These are phyloP conservation scores for Fomitiporia mediterranea DNA, from an alignment of 1,284 basidiomycete species.

Conservation along the genomic window DNA sequence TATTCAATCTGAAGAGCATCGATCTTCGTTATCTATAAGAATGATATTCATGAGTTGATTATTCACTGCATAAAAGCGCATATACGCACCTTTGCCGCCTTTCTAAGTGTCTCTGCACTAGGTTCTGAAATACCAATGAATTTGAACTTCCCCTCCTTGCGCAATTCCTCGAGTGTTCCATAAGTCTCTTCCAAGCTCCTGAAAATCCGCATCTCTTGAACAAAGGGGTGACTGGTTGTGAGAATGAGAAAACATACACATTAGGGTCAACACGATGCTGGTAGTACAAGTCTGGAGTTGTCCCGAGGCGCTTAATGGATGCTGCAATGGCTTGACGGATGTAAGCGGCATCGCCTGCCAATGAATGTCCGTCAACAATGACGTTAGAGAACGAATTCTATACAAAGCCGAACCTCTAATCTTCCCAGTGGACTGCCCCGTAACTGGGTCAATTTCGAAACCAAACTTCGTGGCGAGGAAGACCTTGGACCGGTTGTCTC, in stretches of 20 bases:
- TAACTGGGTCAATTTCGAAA: slow-evolving; percentile 12
- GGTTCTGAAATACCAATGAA: slow-evolving; percentile 38
- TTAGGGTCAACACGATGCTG: slow-evolving; percentile 22
- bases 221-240: neutral
- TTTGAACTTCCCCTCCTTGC: slow-evolving; percentile 32
- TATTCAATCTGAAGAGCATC: slow-evolving; percentile 32
- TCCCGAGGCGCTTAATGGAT: slow-evolving; percentile 20
- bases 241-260: slow-evolving; percentile 10
- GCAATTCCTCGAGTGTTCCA: slow-evolving; percentile 18
- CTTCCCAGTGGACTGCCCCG: slow-evolving; percentile 11
- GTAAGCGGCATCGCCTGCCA: slow-evolving; percentile 18
- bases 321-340: slow-evolving; percentile 18
- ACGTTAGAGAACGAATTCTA: neutral
- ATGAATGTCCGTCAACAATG: neutral
- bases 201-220: neutral
- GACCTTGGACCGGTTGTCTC: slow-evolving; percentile 23
- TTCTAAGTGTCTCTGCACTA: slow-evolving; percentile 28
- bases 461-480: slow-evolving; percentile 26
- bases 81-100: slow-evolving; percentile 20
- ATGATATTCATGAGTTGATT: neutral
- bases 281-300: slow-evolving; percentile 21
- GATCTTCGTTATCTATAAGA: slow-evolving; percentile 26
- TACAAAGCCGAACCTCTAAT: slow-evolving; percentile 13
- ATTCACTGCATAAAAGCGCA: neutral
- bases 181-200: slow-evolving; percentile 24